Evolutionary conservation across 345 rosid species (phyloP).

Genomic region (Dipteronia dyeriana): DNA sequence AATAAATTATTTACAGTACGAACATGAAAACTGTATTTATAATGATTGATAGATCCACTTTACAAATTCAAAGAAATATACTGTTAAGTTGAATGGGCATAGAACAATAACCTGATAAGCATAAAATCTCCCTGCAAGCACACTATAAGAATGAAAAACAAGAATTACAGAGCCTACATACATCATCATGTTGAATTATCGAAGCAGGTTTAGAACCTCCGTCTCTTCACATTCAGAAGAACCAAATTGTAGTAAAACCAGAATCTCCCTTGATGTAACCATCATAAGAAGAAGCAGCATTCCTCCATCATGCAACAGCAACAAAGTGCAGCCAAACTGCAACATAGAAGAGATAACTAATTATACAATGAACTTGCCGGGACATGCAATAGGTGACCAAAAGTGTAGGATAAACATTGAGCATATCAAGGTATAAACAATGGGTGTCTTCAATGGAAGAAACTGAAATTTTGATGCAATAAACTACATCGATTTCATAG

Average conservation of each 20-base stretch:
- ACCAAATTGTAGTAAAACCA: neutral
- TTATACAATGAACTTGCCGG: neutral
- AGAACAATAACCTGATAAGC: neutral
- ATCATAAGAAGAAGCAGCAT: slow-evolving; percentile 39
- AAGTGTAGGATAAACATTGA: neutral
- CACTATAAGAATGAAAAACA: neutral
- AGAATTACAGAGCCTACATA: slow-evolving; percentile 12
- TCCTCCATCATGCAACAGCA: slow-evolving; percentile 53
- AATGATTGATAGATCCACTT: slow-evolving; percentile 7
- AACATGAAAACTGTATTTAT: neutral
- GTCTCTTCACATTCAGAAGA: neutral
- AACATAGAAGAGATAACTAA: slow-evolving; percentile 20
- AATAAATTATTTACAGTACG: neutral
- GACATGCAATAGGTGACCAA: neutral
- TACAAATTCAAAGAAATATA: slow-evolving; percentile 7
- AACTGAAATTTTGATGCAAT: neutral
- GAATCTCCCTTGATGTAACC: slow-evolving; percentile 7
- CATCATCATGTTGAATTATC: neutral
- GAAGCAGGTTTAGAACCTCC: neutral
- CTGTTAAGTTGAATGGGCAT: neutral
- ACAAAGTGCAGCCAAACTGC: slow-evolving; percentile 54
- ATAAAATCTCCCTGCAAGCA: slow-evolving; percentile 9
- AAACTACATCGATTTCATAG: neutral
- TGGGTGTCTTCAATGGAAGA: neutral
- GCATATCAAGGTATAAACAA: neutral